These are phyloP conservation scores for Coccomyxa sp. DNA, from an alignment of 139 green algal species.

Conservation along the genomic window DNA sequence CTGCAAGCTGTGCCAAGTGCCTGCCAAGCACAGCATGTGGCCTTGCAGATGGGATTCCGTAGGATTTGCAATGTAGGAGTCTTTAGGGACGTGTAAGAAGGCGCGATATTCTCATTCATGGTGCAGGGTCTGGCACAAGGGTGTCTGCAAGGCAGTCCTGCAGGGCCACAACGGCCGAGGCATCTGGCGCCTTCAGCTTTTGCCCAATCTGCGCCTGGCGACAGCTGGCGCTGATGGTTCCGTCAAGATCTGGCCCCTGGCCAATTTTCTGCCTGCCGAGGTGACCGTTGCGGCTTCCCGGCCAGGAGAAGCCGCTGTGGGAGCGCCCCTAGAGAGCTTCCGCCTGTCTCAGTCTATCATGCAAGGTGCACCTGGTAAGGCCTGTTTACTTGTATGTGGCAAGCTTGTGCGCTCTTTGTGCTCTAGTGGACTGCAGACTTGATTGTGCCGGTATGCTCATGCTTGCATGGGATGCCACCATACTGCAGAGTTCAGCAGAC, in stretches of 20 bases:
- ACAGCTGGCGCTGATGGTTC: constrained; percentile 35
- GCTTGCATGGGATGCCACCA: too few species aligned
- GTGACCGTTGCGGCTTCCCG: not conserved
- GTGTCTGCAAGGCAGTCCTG: not conserved
- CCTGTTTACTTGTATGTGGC: not conserved
- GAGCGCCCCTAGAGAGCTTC: not conserved
- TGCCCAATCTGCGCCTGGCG: constrained; percentile 3
- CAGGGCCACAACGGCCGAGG: constrained; percentile 34
- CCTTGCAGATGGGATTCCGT: not conserved
- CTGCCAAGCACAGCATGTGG: not conserved
- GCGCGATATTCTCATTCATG: not conserved
- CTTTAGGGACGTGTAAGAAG: not conserved
- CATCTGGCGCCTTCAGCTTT: constrained; percentile 21
- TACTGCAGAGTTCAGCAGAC: too few species aligned
- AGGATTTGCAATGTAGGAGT: not conserved
- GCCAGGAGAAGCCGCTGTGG: not conserved
- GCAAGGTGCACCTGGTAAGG: not conserved
- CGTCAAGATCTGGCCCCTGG: constrained; percentile 35
- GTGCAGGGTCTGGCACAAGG: constrained; percentile 1
- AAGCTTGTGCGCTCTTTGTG: not conserved
- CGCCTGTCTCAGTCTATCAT: not conserved
- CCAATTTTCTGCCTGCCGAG: constrained; percentile 20
- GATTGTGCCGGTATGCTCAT: too few species aligned
- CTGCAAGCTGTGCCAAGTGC: not conserved
- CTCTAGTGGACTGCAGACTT: not conserved